These are phyloP conservation scores for Andrographis paniculata DNA, from an alignment of 305 asterid genomes.

Conservation along the genomic window DNA sequence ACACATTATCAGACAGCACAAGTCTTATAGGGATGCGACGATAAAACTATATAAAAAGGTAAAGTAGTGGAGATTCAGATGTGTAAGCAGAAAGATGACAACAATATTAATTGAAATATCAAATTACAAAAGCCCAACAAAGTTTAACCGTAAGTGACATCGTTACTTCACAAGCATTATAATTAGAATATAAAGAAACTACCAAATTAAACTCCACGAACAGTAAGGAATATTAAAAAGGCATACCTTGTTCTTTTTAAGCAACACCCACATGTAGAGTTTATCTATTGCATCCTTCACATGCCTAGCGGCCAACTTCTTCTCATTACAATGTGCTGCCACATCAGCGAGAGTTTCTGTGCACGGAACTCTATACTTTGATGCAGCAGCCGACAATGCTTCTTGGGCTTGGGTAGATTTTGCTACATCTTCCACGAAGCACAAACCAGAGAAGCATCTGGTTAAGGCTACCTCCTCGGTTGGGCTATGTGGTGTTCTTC, in stretches of 20 bases:
- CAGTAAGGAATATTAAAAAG: background rate
- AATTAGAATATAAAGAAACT: too few species aligned
- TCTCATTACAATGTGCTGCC: conserved; percentile 74
- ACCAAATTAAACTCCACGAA: background rate
- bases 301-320: conserved; percentile 65
- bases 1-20: too few species aligned
- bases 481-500: conserved; percentile 16
- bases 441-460: conserved; percentile 55
- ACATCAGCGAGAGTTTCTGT: conserved; percentile 43
- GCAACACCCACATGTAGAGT: conserved; percentile 65
- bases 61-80: too few species aligned
- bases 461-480: conserved; percentile 18
- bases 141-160: too few species aligned
- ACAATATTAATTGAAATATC: background rate
- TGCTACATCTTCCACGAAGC: conserved; percentile 31
- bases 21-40: too few species aligned
- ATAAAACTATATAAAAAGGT: too few species aligned
- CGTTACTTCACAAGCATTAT: too few species aligned
- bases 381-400: conserved; percentile 48
- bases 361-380: conserved; percentile 36
- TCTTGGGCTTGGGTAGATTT: conserved; percentile 57
- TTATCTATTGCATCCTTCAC: conserved; percentile 66
- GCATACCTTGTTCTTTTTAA: conserved; percentile 57
- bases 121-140: too few species aligned
- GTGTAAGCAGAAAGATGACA: background rate